Evolutionary conservation across 768 basidiomycete species (phyloP), one percentile per base, ranked within the genome.

Genomic region (Pleurotus giganteus): DNA sequence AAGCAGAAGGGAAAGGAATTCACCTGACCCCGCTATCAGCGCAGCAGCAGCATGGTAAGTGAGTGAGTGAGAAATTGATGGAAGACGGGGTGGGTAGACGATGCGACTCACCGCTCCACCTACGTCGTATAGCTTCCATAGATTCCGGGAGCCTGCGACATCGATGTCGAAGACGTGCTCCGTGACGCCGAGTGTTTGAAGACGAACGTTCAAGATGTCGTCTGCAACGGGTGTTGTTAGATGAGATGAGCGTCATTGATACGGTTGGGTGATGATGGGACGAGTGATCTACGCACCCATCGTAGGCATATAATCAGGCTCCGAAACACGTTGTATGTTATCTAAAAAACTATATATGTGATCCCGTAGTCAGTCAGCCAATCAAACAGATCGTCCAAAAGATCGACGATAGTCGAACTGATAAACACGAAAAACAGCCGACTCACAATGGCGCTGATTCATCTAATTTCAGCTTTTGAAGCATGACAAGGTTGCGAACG

Each of bases 111-210:
- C 86, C 49, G 88, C 86, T 43, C 91, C 91, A 36, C 90, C 89
- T 32, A 93, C 90, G 65, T 93, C 91, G 65, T 87, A 93, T 53
- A 92, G 73, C 55, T 84, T 80, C 89, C 90, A 92, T 51, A 84
- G 80, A 63, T 87, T 88, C 39, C 75, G 75, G 54, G 74, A 76
- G 2, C 85, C 84, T 36, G 79, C 81, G 57, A 84, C 78, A 55
- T 77, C 76, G 56, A 91, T 82, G 54, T 84, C 79, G 65, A 90
- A 89, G 1, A 80, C 74, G 64, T 91, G 88, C 60, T 92, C 89
- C 54, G 85, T 81, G 19, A 92, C 84, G 2, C 90, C 90, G 11
- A 92, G 70, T 0, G 90, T 91, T 70, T 89, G 89, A 29, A 93
- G 70, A 21, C 90, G 86, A 55, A 89, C 89, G 54, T 86, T 84